These are phyloP conservation scores for Huntiella omanensis DNA, from an alignment of 2,329 filamentous ascomycete genomes.

Conservation along the genomic window DNA sequence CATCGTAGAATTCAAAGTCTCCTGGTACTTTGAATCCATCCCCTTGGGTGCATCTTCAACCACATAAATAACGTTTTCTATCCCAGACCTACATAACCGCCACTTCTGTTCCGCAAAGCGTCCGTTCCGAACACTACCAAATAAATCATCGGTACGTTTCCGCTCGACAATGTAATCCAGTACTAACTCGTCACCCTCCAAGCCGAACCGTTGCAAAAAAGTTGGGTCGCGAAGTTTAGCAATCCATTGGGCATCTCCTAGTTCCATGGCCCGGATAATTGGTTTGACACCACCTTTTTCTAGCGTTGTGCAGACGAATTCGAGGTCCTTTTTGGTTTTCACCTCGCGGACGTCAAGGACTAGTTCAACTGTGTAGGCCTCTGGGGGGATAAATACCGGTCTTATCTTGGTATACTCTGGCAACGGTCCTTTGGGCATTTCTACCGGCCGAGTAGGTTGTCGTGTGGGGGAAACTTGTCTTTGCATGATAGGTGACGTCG, in stretches of 20 bases:
- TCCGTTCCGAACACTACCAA: conserved; percentile 66
- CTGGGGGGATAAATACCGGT: conserved; percentile 42
- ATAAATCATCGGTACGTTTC: conserved; percentile 61
- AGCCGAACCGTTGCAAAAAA: conserved; percentile 35
- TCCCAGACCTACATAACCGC: conserved; percentile 49
- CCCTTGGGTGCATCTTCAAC: conserved; percentile 54
- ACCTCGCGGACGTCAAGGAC: conserved; percentile 61
- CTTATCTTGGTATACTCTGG: conserved; percentile 18
- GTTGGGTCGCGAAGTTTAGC: conserved; percentile 47
- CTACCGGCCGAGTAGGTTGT: background rate
- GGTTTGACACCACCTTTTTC: conserved; percentile 44
- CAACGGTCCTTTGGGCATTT: background rate
- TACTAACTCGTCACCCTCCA: conserved; percentile 50
- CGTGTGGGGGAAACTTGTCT: too few species aligned
- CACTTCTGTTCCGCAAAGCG: conserved; percentile 77
- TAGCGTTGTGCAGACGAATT: conserved; percentile 59
- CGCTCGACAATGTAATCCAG: conserved; percentile 68
- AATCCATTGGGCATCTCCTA: conserved; percentile 65
- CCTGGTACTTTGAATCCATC: conserved; percentile 25
- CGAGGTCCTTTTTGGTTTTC: conserved; percentile 50
- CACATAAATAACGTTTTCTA: conserved; percentile 62
- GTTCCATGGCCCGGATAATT: conserved; percentile 47
- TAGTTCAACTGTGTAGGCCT: conserved; percentile 52
- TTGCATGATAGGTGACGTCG: too few species aligned
- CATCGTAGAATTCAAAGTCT: conserved; percentile 53